These are phyloP conservation scores for Collybia sordida DNA, from an alignment of 768 basidiomycete species.

Conservation along the genomic window DNA sequence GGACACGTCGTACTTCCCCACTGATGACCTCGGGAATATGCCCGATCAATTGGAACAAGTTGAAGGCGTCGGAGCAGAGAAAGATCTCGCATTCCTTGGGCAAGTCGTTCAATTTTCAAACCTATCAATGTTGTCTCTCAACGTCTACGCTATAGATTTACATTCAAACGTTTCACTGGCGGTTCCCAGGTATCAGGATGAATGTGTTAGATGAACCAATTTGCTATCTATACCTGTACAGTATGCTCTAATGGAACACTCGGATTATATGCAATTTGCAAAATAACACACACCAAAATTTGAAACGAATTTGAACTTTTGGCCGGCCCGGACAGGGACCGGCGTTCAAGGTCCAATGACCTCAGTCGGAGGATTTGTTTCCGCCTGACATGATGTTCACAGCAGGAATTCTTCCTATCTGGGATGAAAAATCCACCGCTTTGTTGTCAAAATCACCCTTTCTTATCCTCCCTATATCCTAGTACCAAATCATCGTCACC, in stretches of 20 bases:
- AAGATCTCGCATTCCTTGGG: constrained; percentile 69
- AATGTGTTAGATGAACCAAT: not conserved
- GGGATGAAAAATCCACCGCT: too few relatives aligned
- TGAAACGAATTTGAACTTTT: not conserved
- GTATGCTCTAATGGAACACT: constrained; percentile 5
- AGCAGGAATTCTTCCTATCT: not conserved
- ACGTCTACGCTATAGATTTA: constrained; percentile 52
- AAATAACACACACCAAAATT: too few relatives aligned
- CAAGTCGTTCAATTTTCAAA: constrained; percentile 25
- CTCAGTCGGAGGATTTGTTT: too few relatives aligned
- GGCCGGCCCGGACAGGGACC: too few relatives aligned
- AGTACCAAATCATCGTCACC: too few relatives aligned
- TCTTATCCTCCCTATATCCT: too few relatives aligned
- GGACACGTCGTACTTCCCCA: constrained; percentile 96
- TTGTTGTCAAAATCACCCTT: too few relatives aligned
- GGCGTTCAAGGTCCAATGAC: too few relatives aligned
- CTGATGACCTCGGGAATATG: constrained; percentile 81
- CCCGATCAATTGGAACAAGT: constrained; percentile 59
- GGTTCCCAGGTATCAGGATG: constrained; percentile 24
- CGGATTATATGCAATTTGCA: constrained; percentile 1
- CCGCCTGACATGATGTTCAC: not conserved
- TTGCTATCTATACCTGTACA: constrained; percentile 12
- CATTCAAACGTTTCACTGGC: constrained; percentile 74
- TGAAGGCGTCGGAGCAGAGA: constrained; percentile 63
- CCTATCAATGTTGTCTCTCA: constrained; percentile 7